A percentile compares a stretch with the other conserved stretches of the same genome.
phyloP scores from a whole-genome alignment of 2,329 filamentous ascomycete species.

The Daldinia sp. region DNA sequence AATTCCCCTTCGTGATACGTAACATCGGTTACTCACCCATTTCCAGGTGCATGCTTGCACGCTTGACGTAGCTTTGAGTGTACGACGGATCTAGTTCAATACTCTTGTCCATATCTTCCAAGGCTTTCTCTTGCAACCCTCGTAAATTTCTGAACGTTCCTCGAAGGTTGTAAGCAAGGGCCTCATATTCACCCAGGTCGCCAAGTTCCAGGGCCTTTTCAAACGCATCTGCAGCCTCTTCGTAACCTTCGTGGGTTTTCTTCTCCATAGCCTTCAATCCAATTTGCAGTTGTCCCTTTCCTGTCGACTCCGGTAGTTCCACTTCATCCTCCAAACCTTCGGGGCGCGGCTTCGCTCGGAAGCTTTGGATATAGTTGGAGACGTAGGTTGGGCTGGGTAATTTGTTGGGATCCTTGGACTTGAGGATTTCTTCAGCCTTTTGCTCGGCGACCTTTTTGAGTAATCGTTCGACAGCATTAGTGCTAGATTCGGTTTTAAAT shows the following conservation, averaged over 20 bases:
- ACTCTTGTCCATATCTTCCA: slow-evolving; percentile 89
- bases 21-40: slow-evolving; percentile 67
- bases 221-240: slow-evolving; percentile 85
- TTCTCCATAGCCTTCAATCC: slow-evolving; percentile 82
- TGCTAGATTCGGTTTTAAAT: slow-evolving; percentile 90
- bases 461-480: slow-evolving; percentile 88
- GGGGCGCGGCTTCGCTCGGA: slow-evolving; percentile 83
- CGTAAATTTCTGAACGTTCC: slow-evolving; percentile 94
- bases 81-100: slow-evolving; percentile 87
- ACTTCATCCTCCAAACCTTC: slow-evolving; percentile 81
- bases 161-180: slow-evolving; percentile 93
- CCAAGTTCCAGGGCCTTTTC: slow-evolving; percentile 86
- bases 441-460: slow-evolving; percentile 96
- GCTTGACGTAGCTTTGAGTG: slow-evolving; percentile 98
- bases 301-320: slow-evolving; percentile 80
- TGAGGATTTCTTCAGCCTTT: slow-evolving; percentile 90
- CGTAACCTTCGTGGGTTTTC: slow-evolving; percentile 90
- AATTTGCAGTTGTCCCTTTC: slow-evolving; percentile 84
- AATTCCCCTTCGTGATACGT: background rate
- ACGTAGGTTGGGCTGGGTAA: slow-evolving; percentile 96
- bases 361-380: slow-evolving; percentile 98
- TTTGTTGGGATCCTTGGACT: slow-evolving; percentile 81
- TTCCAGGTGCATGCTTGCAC: slow-evolving; percentile 96
- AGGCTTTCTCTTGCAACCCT: slow-evolving; percentile 84
- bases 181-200: slow-evolving; percentile 82